These are phyloP conservation scores for Globisporangium middletonii DNA, from an alignment of 352 stramenopile species.

Conservation along the genomic window DNA sequence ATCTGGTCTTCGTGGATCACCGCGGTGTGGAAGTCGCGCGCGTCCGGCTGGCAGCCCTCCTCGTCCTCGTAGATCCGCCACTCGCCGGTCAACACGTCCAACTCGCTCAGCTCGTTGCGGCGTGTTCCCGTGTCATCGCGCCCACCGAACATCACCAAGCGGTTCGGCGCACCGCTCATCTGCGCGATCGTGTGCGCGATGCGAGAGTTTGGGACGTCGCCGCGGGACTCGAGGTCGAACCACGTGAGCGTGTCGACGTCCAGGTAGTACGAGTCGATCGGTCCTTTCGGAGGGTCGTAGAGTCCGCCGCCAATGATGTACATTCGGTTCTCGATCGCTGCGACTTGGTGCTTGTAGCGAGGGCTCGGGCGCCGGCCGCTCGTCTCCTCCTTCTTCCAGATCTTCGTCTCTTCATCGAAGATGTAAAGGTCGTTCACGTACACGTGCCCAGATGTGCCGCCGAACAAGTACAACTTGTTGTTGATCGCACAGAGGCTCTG, in stretches of 20 bases:
- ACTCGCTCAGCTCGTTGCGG: conserved; percentile 65
- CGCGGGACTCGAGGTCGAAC: conserved; percentile 52
- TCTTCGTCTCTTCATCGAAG: conserved; percentile 65
- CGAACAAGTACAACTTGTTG: conserved; percentile 80
- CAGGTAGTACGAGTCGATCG: conserved; percentile 74
- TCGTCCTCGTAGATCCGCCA: conserved; percentile 61
- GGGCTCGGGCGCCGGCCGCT: conserved; percentile 54
- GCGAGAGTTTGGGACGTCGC: conserved; percentile 59
- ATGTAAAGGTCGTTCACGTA: conserved; percentile 85
- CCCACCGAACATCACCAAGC: conserved; percentile 76
- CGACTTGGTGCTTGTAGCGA: conserved; percentile 82
- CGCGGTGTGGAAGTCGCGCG: conserved; percentile 77
- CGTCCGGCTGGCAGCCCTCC: conserved; percentile 58
- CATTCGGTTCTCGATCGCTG: conserved; percentile 60
- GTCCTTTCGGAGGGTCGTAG: conserved; percentile 76
- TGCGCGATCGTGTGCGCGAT: conserved; percentile 78
- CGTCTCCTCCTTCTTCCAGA: conserved; percentile 71
- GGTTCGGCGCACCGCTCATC: conserved; percentile 31
- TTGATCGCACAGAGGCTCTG: conserved; percentile 74
- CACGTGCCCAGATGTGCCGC: conserved; percentile 69
- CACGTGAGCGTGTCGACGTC: conserved; percentile 69
- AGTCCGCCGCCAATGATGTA: conserved; percentile 75
- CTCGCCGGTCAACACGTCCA: conserved; percentile 53
- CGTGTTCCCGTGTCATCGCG: conserved; percentile 62
- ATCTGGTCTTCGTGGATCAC: conserved; percentile 70